A percentile compares a stretch with the other conserved stretches of the same genome.
phyloP scores from a whole-genome alignment of 2,329 filamentous ascomycete genomes.

The Cadophora gregata region DNA sequence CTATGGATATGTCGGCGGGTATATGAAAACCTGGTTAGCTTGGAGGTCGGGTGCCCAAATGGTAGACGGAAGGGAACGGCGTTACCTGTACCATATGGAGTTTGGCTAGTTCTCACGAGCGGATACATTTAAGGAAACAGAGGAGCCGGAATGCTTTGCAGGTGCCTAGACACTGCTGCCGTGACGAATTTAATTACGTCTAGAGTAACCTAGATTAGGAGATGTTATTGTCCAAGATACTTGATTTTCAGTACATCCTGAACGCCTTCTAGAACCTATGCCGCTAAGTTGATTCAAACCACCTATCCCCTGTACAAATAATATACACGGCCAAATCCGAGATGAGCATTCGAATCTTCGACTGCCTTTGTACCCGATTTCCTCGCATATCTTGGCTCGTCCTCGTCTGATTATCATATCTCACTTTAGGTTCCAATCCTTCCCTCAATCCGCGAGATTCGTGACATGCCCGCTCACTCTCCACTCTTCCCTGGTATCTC shows the following conservation, averaged over 20 bases:
- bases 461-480: background rate
- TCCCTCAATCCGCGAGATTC: too few relatives aligned
- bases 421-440: background rate
- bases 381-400: background rate
- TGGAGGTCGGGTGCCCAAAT: too few relatives aligned
- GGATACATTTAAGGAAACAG: too few relatives aligned
- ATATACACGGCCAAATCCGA: too few relatives aligned
- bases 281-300: background rate
- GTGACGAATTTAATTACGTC: too few relatives aligned
- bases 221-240: background rate
- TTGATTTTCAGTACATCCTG: background rate
- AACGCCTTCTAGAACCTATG: background rate
- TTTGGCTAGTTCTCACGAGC: too few relatives aligned
- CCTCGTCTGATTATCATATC: background rate
- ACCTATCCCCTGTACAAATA: background rate
- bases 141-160: too few relatives aligned
- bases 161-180: too few relatives aligned
- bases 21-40: background rate
- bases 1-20: background rate
- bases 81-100: background rate
- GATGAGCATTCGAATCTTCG: too few relatives aligned
- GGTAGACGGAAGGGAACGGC: background rate
- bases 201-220: too few relatives aligned
- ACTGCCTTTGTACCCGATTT: background rate
- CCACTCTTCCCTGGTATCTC: background rate